phyloP scores from a whole-genome alignment of 768 basidiomycete genomes.

The Trametes villosa region DNA sequence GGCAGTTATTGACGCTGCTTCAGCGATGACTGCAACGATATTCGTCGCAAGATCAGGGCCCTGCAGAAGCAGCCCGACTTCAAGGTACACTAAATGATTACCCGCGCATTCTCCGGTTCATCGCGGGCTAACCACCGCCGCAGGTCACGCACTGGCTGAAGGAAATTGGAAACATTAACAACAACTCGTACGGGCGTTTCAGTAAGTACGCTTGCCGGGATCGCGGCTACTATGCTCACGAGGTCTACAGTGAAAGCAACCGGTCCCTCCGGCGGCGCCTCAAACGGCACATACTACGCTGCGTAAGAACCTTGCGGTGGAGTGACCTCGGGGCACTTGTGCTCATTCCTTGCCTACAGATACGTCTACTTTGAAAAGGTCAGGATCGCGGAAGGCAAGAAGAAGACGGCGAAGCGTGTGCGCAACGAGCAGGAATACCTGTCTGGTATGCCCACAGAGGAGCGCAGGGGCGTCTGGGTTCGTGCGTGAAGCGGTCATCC shows the following conservation, averaged over 20 bases:
- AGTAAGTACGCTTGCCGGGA: constrained; percentile 37
- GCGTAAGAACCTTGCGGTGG: constrained; percentile 40
- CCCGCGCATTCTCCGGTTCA: background rate
- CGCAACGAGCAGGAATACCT: constrained; percentile 39
- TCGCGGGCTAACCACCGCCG: too few relatives aligned
- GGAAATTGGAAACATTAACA: constrained; percentile 51
- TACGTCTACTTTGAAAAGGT: constrained; percentile 55
- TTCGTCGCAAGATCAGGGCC: constrained; percentile 48
- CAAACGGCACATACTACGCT: constrained; percentile 50
- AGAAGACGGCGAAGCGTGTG: constrained; percentile 46
- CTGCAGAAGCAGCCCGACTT: constrained; percentile 46
- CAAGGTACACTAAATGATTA: constrained; percentile 38
- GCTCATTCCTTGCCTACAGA: constrained; percentile 27
- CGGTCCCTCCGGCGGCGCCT: constrained; percentile 45
- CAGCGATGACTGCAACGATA: constrained; percentile 51
- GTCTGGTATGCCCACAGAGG: constrained; percentile 18
- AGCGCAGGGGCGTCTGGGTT: constrained; percentile 25
- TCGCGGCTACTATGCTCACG: background rate
- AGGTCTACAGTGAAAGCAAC: constrained; percentile 44
- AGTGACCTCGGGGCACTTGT: too few relatives aligned
- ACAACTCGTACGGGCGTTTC: constrained; percentile 49
- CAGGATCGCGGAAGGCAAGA: constrained; percentile 51
- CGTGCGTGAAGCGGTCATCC: background rate
- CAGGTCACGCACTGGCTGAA: constrained; percentile 51
- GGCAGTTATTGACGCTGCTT: background rate